Evolutionary conservation across 148 eudicot genomes (phyloP), one percentile per base, ranked within the genome.

Genomic region (Spergularia marina): DNA sequence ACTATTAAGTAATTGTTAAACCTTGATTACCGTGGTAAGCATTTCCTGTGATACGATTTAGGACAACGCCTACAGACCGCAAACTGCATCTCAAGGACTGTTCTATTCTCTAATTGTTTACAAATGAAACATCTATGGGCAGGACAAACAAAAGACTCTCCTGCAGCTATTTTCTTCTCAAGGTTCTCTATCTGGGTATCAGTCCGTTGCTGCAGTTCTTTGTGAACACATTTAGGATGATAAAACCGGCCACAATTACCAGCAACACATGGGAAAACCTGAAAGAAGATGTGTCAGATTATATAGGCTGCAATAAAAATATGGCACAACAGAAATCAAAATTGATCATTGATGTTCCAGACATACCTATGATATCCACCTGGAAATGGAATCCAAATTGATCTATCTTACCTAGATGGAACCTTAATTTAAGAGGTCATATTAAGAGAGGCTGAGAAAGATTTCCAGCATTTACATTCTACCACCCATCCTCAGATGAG

Each of bases 11-110:
- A 72, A 66, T 17, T n/a, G 20, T 36, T 67, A 56, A 68, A 74
- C 17, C 18, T 6, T 16, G 53, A 61, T 71, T 75, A 91, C 98
- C 89, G 86, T 65, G 98, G 98, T 65, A 93, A 86, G 87, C 98
- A 93, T 83, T 89, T 87, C 61, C 92, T 76, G 69, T 93, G 97
- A 81, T 89, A 93, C 73, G 92, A 84, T 81, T 86, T 88, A 11
- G 98, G 98, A 80, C 98, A 93, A 70, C 97, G 98, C 72, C 98
- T 85, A 73, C 98, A 93, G 53, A 88, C 65, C 34, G 97, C 97
- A 85, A 91, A 93, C 78, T 91, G 92, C 86, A 89, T 75, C 10
- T 86, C 89, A 58, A 39, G 52, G 65, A 71, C 74, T 40, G 79
- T 75, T 76, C 85, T 83, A 54, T 88, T 82, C 83, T 93, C 98